phyloP scores from a whole-genome alignment of 768 basidiomycete genomes.

The Tylopilus plumbeoviolaceoides region DNA sequence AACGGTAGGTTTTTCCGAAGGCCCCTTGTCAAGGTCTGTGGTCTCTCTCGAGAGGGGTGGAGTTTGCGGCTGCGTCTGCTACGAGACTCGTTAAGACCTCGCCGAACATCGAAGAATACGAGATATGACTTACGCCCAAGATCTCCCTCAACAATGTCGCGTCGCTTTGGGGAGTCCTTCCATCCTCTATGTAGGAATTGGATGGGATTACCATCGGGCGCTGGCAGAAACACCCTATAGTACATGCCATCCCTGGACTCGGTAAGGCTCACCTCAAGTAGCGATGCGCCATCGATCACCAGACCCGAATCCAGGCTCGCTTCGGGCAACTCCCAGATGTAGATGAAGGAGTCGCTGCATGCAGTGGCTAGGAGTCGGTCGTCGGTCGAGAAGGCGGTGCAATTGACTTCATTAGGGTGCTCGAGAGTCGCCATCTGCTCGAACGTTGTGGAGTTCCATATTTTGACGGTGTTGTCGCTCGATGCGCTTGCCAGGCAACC shows the following conservation, averaged over 20 bases:
- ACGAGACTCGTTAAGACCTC: conserved; percentile 5
- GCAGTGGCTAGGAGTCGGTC: conserved; percentile 30
- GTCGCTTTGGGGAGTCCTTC: not conserved
- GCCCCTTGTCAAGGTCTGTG: conserved; percentile 4
- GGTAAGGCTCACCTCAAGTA: conserved; percentile 23
- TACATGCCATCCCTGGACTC: not conserved
- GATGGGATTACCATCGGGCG: conserved; percentile 2
- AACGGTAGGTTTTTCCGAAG: conserved; percentile 5
- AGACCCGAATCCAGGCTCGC: conserved; percentile 28
- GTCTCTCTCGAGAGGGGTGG: conserved; percentile 1
- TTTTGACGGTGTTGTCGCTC: conserved; percentile 27
- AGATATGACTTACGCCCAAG: conserved; percentile 14
- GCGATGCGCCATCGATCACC: conserved; percentile 23
- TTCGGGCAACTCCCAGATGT: conserved; percentile 30
- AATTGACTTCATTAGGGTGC: conserved; percentile 27
- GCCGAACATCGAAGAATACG: not conserved
- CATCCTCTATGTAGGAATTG: conserved; percentile 3
- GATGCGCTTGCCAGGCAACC: conserved; percentile 27
- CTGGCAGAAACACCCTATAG: conserved; percentile 12
- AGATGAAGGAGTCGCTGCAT: conserved; percentile 27
- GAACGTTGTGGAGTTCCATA: conserved; percentile 27
- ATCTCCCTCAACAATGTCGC: conserved; percentile 11
- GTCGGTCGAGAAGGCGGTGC: conserved; percentile 28
- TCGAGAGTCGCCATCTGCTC: conserved; percentile 21
- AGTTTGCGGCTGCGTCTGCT: conserved; percentile 14